Conservation (phyloP, 2,329 filamentous ascomycete genomes). For the Lecanosticta acicola region DNA sequence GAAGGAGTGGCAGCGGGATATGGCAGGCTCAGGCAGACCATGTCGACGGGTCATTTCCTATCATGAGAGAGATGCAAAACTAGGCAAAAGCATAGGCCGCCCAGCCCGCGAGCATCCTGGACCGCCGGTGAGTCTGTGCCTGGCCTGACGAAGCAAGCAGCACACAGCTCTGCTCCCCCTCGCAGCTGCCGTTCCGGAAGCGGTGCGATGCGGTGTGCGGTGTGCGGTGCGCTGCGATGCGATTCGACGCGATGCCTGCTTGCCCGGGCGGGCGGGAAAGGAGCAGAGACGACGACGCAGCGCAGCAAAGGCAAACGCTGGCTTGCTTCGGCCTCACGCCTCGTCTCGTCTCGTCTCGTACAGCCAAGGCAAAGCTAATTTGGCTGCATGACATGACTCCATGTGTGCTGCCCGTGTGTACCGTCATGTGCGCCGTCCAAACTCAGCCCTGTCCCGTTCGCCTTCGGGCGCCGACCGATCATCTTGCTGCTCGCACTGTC, state of each 20-base stretch:
- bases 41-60: neutral
- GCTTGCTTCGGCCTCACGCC: too few relatives aligned
- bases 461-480: constrained; percentile 2
- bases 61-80: neutral
- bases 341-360: too few relatives aligned
- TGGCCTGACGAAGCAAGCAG: too few relatives aligned
- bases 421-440: neutral
- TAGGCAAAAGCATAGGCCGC: neutral
- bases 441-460: constrained; percentile 10
- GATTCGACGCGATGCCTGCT: neutral
- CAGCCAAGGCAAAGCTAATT: neutral
- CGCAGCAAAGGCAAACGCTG: too few relatives aligned
- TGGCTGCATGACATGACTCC: neutral
- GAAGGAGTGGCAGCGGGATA: neutral
- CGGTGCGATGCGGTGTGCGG: too few relatives aligned
- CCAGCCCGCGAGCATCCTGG: neutral
- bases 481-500: constrained; percentile 4
- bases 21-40: neutral
- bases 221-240: too few relatives aligned
- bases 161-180: too few relatives aligned
- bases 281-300: neutral
- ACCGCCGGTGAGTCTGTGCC: neutral
- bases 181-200: too few relatives aligned
- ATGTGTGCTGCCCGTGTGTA: neutral
- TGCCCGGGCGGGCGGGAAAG: neutral